phyloP scores from a whole-genome alignment of 2,329 filamentous ascomycete genomes.

The Pseudopyricularia cyperi region DNA sequence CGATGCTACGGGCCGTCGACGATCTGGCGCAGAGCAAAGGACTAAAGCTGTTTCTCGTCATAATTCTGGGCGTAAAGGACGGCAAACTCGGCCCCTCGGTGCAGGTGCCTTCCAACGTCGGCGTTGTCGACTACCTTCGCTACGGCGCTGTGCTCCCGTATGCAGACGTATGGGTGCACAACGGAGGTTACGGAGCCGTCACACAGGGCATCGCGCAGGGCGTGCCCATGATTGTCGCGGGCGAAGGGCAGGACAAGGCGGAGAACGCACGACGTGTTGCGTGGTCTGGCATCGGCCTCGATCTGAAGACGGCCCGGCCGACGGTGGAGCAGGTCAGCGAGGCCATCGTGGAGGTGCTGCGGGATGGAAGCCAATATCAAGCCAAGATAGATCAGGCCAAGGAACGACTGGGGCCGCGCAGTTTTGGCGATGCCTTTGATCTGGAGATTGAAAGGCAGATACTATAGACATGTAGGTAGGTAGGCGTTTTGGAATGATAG shows the following conservation, averaged over 20 bases:
- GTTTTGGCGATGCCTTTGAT: constrained; percentile 3
- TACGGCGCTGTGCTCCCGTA: constrained; percentile 24
- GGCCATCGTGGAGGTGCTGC: constrained; percentile 16
- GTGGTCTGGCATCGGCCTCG: constrained; percentile 20
- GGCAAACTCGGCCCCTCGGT: constrained; percentile 10
- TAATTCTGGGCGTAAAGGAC: constrained; percentile 21
- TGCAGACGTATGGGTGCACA: constrained; percentile 24
- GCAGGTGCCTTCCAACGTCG: constrained; percentile 15
- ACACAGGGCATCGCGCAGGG: constrained; percentile 25
- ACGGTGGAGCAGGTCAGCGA: constrained; percentile 12
- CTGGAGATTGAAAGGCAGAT: neutral
- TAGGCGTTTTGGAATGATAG: too few species aligned
- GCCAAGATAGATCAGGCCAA: neutral
- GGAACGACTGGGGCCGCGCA: neutral
- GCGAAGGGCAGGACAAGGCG: constrained; percentile 26
- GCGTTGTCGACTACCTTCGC: constrained; percentile 21
- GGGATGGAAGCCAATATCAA: neutral
- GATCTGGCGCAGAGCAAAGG: neutral
- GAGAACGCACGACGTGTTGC: constrained; percentile 22
- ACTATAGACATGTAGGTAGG: neutral
- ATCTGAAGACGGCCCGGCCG: constrained; percentile 16
- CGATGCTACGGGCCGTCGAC: constrained; percentile 20
- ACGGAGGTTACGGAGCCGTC: constrained; percentile 26
- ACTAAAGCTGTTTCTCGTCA: constrained; percentile 16
- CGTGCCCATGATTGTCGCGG: constrained; percentile 25